Conservation (phyloP, 495 filamentous ascomycete species). For the Rusavskia elegans region DNA sequence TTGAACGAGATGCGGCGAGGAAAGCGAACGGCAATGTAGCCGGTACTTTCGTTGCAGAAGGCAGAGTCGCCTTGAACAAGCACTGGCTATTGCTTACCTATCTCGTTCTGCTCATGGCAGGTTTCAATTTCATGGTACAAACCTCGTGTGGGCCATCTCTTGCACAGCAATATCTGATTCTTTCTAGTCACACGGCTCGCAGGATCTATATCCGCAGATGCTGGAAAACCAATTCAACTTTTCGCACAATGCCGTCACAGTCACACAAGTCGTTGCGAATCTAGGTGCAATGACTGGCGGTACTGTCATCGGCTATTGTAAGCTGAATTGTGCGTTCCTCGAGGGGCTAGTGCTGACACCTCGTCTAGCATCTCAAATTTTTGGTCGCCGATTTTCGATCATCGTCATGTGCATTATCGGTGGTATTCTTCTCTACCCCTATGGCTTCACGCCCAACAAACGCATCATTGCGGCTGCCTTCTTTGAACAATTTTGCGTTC, state of each 20-base stretch:
- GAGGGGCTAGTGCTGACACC: background rate
- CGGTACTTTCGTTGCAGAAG: conserved; percentile 55
- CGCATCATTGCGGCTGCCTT: conserved; percentile 68
- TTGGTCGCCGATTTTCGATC: conserved; percentile 69
- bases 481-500: conserved; percentile 83
- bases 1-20: conserved; percentile 44
- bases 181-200: conserved; percentile 62
- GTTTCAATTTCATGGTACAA: conserved; percentile 75
- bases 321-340: background rate
- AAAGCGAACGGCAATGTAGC: conserved; percentile 30
- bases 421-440: conserved; percentile 67
- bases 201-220: conserved; percentile 85
- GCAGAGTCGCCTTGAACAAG: conserved; percentile 54
- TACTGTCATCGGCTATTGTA: conserved; percentile 54
- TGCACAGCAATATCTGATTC: background rate
- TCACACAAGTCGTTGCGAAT: conserved; percentile 76
- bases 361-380: conserved; percentile 43
- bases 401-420: conserved; percentile 62
- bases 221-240: conserved; percentile 64
- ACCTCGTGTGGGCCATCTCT: background rate
- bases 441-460: conserved; percentile 48
- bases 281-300: conserved; percentile 67
- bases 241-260: conserved; percentile 51
- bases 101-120: conserved; percentile 72
- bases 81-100: conserved; percentile 73